Conservation (phyloP, 768 basidiomycete genomes). For the Agrocybe pediades region DNA sequence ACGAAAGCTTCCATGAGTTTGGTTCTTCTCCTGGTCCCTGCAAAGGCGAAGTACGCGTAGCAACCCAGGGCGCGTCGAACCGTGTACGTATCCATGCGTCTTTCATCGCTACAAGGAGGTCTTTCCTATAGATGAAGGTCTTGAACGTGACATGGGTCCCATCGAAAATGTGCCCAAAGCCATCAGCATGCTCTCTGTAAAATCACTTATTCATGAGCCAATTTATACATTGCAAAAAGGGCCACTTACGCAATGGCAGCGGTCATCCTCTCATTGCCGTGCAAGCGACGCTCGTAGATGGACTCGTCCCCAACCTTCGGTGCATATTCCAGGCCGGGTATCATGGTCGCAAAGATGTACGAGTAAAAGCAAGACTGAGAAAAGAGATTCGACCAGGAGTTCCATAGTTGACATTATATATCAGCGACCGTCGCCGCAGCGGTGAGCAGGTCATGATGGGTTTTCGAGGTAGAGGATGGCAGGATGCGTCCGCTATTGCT, state of each 20-base stretch:
- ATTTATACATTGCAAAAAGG: background rate
- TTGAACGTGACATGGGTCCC: conserved; percentile 1
- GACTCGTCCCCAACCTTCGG: background rate
- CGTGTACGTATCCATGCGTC: conserved; percentile 2
- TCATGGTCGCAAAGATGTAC: background rate
- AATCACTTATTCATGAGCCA: background rate
- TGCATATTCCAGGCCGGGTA: background rate
- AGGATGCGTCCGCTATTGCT: too few species aligned
- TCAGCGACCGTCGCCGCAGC: too few species aligned
- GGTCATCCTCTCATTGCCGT: conserved; percentile 1
- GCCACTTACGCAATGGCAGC: background rate
- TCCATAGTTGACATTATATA: too few species aligned
- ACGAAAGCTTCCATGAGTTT: background rate
- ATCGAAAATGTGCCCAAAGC: conserved; percentile 1
- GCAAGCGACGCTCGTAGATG: background rate
- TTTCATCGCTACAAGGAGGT: background rate
- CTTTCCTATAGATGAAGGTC: background rate
- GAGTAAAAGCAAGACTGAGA: background rate
- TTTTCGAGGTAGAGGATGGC: too few species aligned
- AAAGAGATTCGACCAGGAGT: background rate
- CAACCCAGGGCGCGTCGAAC: background rate
- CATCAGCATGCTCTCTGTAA: background rate
- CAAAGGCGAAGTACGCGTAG: background rate
- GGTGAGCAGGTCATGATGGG: too few species aligned
- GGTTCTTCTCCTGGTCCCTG: background rate